Percentiles rank a stretch among this genome's conserved stretches.
These are phyloP conservation scores for Micractinium conductrix DNA, from an alignment of 139 green algal genomes.

Conservation along the genomic window DNA sequence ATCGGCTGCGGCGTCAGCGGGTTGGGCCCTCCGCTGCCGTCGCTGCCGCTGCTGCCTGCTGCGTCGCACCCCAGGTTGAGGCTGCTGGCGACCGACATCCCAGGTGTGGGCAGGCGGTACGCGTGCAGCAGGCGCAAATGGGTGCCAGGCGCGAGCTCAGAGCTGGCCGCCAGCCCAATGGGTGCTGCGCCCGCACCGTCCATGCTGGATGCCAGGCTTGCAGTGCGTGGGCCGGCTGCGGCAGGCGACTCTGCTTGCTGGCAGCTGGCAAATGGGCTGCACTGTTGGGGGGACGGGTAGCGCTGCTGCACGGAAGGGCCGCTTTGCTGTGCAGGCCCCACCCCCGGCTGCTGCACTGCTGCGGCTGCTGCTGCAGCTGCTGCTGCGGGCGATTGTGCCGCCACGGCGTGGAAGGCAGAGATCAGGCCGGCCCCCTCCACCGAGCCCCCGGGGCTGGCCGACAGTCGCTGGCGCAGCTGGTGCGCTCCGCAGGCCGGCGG, in stretches of 20 bases:
- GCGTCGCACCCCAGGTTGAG: background rate
- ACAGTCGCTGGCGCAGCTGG: background rate
- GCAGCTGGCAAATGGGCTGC: background rate
- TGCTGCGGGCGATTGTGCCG: no score
- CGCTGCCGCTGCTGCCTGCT: background rate
- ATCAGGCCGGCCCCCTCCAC: background rate
- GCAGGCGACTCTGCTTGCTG: no score
- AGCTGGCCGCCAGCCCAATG: no score
- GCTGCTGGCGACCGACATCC: slow-evolving; percentile 7
- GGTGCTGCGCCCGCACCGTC: no score
- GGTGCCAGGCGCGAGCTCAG: slow-evolving; percentile 12
- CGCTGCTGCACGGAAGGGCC: slow-evolving; percentile 3
- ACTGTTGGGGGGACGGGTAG: background rate
- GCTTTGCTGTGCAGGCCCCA: no score
- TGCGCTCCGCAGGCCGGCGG: background rate
- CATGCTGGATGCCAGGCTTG: background rate
- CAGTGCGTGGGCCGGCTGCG: no score
- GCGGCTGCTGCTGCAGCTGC: slow-evolving; percentile 21
- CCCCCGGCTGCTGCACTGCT: no score
- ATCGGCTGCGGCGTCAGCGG: background rate
- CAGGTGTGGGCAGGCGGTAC: slow-evolving; percentile 13
- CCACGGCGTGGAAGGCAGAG: slow-evolving; percentile 11
- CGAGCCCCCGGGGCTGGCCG: background rate
- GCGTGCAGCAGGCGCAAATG: slow-evolving; percentile 10
- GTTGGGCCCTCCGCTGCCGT: background rate